Base-by-base conservation (phyloP, 768 basidiomycete genomes). In the Boletus patriciae region DNA sequence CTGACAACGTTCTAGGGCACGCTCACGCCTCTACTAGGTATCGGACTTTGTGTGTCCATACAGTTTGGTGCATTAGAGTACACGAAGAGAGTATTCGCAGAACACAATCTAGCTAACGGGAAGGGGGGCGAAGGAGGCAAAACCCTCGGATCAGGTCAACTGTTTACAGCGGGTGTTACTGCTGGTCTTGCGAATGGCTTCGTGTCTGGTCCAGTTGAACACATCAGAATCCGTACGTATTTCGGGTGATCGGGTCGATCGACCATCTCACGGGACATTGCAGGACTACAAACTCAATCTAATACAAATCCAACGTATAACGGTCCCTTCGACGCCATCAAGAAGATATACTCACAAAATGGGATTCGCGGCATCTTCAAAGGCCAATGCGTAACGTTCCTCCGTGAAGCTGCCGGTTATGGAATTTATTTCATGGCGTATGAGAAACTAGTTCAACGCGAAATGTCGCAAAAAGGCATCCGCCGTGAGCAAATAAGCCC, bases 131-230 rank as follows among this genome's bases (percentile, higher is more conserved):
- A 79, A 34, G 80, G 80, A n/a, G 88, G 91, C 6, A 79, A 77
- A 65, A 73, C 73, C 12, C 80, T 94, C 13, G 78, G 76, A 40
- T 75, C 76, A 27, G 70, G 71, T 16, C 94, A 98, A 70, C 77
- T 96, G 13, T 82, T 91, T 60, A 65, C 77, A 2, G 80, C 93
- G 18, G 96, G 96, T 61, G 84, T 93, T 5, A 75, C 85, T 37
- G 96, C 95, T 23, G 96, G 96, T 27, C 73, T 97, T 27, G 86
- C 92, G 11, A 98, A 98, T 67, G 88, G 92, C 29, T 79, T 96
- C 56, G 94, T 97, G 37, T 95, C 94, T 1, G 94, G 94, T 1
- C 96, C 95, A 7, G 95, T 98, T 18, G 95, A 98, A 72, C 95
- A 98, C 68, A 94, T 98, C 69, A 91, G 95, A 76, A 98, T 98